Evolutionary conservation across 2,329 filamentous ascomycete species (phyloP), one percentile per base, ranked within the genome.

Genomic region (Sporothrix phasma): DNA sequence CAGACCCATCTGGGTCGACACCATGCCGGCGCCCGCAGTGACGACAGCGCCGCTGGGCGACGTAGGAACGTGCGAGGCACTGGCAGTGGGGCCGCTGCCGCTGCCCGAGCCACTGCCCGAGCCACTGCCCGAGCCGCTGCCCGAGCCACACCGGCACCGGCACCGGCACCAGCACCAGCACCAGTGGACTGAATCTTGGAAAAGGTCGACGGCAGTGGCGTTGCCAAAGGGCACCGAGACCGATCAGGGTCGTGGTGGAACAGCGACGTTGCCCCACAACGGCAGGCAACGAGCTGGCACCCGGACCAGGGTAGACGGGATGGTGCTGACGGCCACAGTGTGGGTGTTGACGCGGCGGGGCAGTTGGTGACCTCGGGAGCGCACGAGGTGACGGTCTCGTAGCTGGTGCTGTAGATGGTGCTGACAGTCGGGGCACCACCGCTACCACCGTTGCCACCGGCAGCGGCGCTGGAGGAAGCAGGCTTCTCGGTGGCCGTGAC

Each of bases 371-470:
- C 68, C 8, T 58, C 56, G 13, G 67, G 60, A 6, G 67, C 66
- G 63, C 68, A 69, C 39, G 69, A 68, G 17, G 66, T 67, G 46
- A 69, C 51, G 61, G 68, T 69, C 68, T 81, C 77, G 67, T 83
- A 70, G 15, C 68, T 68, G 19, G 75, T 78, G 60, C 73, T 74
- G 70, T 73, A 77, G 61, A 79, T 71, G n/a, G 75, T 76, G 62
- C 64, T 67, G 56, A 66, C 51, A 43, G 46, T 58, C 62, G 74
- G 75, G 70, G 62, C 70, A 54, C 39, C 61, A 19, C 34, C 17
- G 34, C 69, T 71, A 54, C 71, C 59, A 34, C 58, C 15, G 56
- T 49, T 13, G 61, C 62, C 26, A 34, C 46, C 58, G 0, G 15
- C 17, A 37, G 62, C 54, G 47, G 64, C 46, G 34, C 49, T 17